A percentile compares a stretch with the other conserved stretches of the same genome.
Conservation (phyloP, 1,284 basidiomycete species). For the Marasmius sp. region DNA sequence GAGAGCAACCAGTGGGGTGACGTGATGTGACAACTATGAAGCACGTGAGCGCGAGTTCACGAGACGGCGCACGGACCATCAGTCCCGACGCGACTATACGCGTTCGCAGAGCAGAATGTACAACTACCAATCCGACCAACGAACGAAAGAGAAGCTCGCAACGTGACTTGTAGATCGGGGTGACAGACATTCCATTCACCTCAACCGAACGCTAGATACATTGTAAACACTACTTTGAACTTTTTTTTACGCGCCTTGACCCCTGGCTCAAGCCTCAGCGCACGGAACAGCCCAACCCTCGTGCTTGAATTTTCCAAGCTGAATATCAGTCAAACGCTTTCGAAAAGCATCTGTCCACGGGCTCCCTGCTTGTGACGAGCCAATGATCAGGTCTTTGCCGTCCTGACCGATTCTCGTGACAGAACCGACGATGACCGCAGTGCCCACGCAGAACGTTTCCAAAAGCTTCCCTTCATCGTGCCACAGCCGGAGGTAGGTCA, state of each 20-base stretch:
- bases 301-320: slow-evolving; percentile 59
- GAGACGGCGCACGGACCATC: background rate
- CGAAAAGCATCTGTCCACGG: slow-evolving; percentile 57
- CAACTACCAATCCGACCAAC: no score
- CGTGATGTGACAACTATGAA: background rate
- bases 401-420: slow-evolving; percentile 57
- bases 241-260: slow-evolving; percentile 10
- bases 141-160: no score
- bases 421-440: slow-evolving; percentile 63
- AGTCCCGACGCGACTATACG: background rate
- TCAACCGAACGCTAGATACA: background rate
- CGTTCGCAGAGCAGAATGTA: no score
- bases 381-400: slow-evolving; percentile 22
- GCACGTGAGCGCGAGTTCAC: background rate
- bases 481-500: slow-evolving; percentile 57
- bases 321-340: slow-evolving; percentile 59
- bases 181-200: background rate
- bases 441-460: slow-evolving; percentile 77
- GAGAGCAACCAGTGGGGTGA: background rate
- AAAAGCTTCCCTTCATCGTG: slow-evolving; percentile 50
- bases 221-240: background rate
- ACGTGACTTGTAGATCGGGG: no score
- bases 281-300: slow-evolving; percentile 54
- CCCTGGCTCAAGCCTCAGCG: background rate
- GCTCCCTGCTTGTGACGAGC: slow-evolving; percentile 27